phyloP scores from a whole-genome alignment of 345 rosid species.

The Anacardium occidentale region DNA sequence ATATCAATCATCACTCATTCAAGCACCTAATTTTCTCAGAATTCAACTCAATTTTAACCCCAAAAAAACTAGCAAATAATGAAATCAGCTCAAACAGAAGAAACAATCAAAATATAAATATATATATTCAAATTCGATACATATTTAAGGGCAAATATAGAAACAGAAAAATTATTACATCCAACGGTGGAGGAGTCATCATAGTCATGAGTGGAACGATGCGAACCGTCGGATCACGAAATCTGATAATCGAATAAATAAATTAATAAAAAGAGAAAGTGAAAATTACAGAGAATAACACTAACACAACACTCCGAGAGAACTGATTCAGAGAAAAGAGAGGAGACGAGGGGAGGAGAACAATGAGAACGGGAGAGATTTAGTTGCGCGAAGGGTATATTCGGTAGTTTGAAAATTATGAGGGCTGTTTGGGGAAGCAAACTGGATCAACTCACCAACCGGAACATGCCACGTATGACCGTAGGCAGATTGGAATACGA shows the following conservation, averaged over 20 bases:
- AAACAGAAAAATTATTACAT: slow-evolving; percentile 45
- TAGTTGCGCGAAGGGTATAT: slow-evolving; percentile 29
- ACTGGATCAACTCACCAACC: slow-evolving; percentile 28
- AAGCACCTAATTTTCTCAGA: neutral
- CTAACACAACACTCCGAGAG: slow-evolving; percentile 25
- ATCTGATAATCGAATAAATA: slow-evolving; percentile 6
- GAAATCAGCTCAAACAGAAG: neutral
- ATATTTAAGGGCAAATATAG: slow-evolving; percentile 10
- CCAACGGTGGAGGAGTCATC: slow-evolving; percentile 80
- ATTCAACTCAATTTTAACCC: slow-evolving; percentile 28
- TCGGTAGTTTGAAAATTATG: slow-evolving; percentile 12
- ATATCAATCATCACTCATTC: slow-evolving; percentile 1
- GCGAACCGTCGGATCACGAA: slow-evolving; percentile 41
- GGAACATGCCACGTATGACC: slow-evolving; percentile 22
- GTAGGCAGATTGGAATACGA: neutral
- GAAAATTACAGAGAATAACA: slow-evolving; percentile 20
- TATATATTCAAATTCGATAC: slow-evolving; percentile 3
- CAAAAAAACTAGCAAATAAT: slow-evolving; percentile 29
- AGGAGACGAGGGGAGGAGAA: slow-evolving; percentile 13
- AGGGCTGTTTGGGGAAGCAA: slow-evolving; percentile 23
- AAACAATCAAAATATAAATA: neutral
- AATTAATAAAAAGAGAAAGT: neutral
- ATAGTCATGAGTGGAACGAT: slow-evolving; percentile 56
- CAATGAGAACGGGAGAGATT: slow-evolving; percentile 17
- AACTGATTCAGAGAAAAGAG: slow-evolving; percentile 33